Evolutionary conservation across 306 rosid genomes (phyloP).

Genomic region (Cucurbita moschata): DNA sequence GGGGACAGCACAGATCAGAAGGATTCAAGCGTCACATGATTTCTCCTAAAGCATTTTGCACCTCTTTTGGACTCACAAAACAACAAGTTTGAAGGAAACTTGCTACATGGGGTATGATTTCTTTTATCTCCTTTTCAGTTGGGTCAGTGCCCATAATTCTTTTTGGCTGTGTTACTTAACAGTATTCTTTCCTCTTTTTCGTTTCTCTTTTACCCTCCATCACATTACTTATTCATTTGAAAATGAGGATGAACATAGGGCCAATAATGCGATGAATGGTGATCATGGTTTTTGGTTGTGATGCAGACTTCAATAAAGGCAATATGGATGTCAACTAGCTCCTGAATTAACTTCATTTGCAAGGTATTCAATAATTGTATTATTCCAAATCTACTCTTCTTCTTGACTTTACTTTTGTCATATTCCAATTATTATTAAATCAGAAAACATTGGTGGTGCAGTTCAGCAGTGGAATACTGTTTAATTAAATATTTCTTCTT

Average conservation of each 20-base stretch:
- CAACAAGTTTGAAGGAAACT: not conserved
- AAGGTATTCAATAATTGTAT: constrained; percentile 1
- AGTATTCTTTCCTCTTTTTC: not conserved
- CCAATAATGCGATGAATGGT: not conserved
- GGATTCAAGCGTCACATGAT: not conserved
- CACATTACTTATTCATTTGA: not conserved
- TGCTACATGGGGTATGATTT: not conserved
- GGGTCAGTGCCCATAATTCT: not conserved
- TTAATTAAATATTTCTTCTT: not conserved
- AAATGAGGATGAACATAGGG: not conserved
- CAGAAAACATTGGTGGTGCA: not conserved
- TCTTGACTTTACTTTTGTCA: constrained; percentile 2
- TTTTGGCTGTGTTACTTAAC: not conserved
- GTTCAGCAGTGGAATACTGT: not conserved
- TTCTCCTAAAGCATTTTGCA: not conserved
- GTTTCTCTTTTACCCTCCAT: no score
- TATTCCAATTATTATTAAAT: not conserved
- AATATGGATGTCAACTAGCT: not conserved
- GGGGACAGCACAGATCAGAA: not conserved
- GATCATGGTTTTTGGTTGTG: not conserved
- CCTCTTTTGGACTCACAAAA: not conserved
- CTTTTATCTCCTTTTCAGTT: not conserved
- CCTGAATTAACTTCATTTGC: not conserved
- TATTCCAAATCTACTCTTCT: not conserved
- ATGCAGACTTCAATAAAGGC: constrained; percentile 1